Conservation (phyloP, 306 rosid species). For the Prunus campanulata region DNA sequence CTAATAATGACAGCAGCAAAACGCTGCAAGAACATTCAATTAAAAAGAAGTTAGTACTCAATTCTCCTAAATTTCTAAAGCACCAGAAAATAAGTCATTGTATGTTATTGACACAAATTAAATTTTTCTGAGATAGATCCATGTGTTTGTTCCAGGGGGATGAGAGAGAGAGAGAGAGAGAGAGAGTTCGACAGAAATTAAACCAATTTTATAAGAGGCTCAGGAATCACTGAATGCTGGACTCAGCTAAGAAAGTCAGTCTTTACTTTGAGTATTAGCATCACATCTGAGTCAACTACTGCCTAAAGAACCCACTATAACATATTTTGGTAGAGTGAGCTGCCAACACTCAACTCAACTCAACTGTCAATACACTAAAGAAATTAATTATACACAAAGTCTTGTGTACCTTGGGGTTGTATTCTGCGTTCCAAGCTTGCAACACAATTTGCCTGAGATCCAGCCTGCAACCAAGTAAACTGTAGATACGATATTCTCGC, state of each 20-base stretch:
- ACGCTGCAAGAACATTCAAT: slow-evolving; percentile 32
- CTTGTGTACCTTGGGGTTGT: slow-evolving; percentile 42
- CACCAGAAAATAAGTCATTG: neutral
- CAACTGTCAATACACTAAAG: no score
- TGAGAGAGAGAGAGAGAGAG: neutral
- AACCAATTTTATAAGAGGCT: no score
- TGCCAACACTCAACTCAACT: neutral
- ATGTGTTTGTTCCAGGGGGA: neutral
- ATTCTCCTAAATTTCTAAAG: neutral
- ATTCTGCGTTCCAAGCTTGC: slow-evolving; percentile 67
- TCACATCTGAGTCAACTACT: no score
- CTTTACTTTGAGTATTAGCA: no score
- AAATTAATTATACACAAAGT: slow-evolving; percentile 9
- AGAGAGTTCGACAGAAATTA: neutral
- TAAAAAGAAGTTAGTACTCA: neutral
- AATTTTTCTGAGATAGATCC: neutral
- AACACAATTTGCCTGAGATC: slow-evolving; percentile 64
- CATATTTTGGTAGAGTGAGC: neutral
- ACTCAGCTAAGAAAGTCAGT: no score
- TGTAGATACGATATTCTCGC: slow-evolving; percentile 49
- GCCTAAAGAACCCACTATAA: no score
- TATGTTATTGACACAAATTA: no score
- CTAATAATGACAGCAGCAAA: slow-evolving; percentile 69
- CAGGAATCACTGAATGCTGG: no score
- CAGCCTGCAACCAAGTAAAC: slow-evolving; percentile 62